phyloP scores from a whole-genome alignment of 768 basidiomycete genomes.

The Leccinum sublutescens region DNA sequence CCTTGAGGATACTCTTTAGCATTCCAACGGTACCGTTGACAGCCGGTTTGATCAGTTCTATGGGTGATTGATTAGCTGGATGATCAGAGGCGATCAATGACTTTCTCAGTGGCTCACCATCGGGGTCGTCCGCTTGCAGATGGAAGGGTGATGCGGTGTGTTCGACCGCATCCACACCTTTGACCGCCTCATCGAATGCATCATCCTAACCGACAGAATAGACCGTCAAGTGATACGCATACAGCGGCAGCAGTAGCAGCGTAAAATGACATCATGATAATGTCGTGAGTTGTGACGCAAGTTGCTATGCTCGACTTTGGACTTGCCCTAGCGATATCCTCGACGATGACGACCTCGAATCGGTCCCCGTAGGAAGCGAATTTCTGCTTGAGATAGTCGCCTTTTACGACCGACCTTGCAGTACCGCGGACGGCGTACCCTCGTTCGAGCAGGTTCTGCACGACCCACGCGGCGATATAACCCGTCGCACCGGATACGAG shows the following conservation, averaged over 20 bases:
- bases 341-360: neutral
- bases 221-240: neutral
- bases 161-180: slow-evolving; percentile 59
- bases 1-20: neutral
- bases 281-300: neutral
- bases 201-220: slow-evolving; percentile 40
- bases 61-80: neutral
- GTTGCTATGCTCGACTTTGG: neutral
- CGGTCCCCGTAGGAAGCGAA: neutral
- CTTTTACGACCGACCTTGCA: neutral
- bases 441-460: neutral
- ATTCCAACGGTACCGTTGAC: neutral
- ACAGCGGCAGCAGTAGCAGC: neutral
- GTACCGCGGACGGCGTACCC: neutral
- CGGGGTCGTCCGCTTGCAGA: neutral
- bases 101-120: neutral
- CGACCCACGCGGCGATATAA: neutral
- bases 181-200: slow-evolving; percentile 78
- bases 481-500: neutral
- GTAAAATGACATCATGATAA: neutral
- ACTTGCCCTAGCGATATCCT: neutral
- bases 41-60: neutral
- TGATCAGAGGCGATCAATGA: neutral
- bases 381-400: neutral
- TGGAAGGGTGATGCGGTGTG: neutral